A percentile compares a stretch with the other conserved stretches of the same genome.
These are phyloP conservation scores for Kandelia obovata DNA, from an alignment of 345 rosid genomes.

Conservation along the genomic window DNA sequence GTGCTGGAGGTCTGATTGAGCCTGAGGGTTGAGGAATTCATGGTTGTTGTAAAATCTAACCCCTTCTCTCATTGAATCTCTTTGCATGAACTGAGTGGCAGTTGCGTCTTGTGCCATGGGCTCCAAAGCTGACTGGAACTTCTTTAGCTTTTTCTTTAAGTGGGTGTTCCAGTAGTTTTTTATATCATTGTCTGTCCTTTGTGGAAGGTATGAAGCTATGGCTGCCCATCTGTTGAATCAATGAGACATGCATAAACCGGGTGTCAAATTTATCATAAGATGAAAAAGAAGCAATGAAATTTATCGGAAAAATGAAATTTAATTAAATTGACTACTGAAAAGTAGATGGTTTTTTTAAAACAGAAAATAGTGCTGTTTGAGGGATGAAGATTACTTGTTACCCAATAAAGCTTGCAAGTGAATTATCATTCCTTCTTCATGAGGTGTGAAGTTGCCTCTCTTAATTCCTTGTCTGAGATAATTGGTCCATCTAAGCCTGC, in stretches of 20 bases:
- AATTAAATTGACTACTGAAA: background rate
- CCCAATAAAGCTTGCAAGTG: conserved; percentile 98
- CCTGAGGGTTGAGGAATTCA: conserved; percentile 21
- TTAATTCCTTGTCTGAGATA: conserved; percentile 97
- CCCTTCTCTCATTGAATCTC: conserved; percentile 22
- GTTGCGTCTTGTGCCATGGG: conserved; percentile 30
- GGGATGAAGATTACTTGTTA: conserved; percentile 75
- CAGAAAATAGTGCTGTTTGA: background rate
- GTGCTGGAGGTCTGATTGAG: conserved; percentile 27
- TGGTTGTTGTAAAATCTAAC: conserved; percentile 19
- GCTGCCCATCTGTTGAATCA: conserved; percentile 80
- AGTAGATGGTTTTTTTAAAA: background rate
- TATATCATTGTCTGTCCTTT: conserved; percentile 91
- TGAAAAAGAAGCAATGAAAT: background rate
- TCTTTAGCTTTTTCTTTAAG: conserved; percentile 92
- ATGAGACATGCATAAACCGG: background rate
- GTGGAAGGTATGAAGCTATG: conserved; percentile 96
- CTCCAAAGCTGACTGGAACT: conserved; percentile 43
- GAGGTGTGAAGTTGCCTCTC: conserved; percentile 92
- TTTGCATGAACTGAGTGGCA: conserved; percentile 16
- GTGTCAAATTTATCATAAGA: background rate
- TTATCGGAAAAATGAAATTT: background rate
- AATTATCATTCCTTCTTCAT: conserved; percentile 97
- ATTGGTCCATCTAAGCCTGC: conserved; percentile 99
- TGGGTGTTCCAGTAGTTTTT: conserved; percentile 99